Evolutionary conservation across 108 stramenopile species (phyloP).

Genomic region (Fistulifera pelliculosa): DNA sequence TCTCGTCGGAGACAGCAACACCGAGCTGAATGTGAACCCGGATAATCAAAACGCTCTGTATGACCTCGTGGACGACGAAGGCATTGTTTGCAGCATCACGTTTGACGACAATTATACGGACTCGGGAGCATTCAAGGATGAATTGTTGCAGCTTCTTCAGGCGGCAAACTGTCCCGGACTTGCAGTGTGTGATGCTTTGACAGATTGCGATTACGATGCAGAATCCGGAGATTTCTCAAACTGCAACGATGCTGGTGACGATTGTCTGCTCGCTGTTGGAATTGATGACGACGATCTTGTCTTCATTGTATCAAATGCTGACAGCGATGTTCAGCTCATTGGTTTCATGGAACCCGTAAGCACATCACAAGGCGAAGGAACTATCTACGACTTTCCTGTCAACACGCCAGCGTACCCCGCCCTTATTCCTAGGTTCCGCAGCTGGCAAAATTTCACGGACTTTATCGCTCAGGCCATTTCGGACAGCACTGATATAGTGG

Average conservation of each 20-base stretch:
- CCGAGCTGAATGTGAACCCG: neutral
- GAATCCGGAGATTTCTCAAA: neutral
- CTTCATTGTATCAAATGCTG: neutral
- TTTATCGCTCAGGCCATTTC: too few relatives aligned
- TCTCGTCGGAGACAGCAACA: neutral
- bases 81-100: neutral
- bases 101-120: neutral
- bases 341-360: too few relatives aligned
- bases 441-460: conserved; percentile 1
- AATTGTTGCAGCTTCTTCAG: neutral
- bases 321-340: too few relatives aligned
- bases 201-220: neutral
- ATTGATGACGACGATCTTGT: neutral
- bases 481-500: too few relatives aligned
- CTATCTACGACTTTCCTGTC: conserved; percentile 1
- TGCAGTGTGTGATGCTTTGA: neutral
- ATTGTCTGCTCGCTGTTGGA: neutral
- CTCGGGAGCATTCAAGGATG: neutral
- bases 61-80: neutral
- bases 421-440: conserved; percentile 2
- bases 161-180: neutral
- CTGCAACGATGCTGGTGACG: neutral
- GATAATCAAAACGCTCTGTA: neutral
- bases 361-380: too few relatives aligned
- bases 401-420: neutral